phyloP scores from a whole-genome alignment of 495 filamentous ascomycete species.

The Daldinia loculata region DNA sequence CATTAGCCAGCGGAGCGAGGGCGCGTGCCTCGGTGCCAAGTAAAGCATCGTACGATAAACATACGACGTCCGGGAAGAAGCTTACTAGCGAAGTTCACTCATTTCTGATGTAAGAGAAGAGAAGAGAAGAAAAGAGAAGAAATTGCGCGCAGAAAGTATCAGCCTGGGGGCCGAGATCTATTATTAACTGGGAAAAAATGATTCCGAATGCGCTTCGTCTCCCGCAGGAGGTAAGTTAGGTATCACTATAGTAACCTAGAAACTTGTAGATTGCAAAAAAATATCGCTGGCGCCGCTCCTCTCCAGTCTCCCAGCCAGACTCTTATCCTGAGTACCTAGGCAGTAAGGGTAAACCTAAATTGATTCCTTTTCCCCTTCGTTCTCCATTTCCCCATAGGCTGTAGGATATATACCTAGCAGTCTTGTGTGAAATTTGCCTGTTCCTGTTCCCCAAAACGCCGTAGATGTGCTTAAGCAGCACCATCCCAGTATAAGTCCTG shows the following conservation, averaged over 20 bases:
- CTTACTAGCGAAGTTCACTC: slow-evolving; percentile 25
- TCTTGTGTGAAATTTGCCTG: slow-evolving; percentile 7
- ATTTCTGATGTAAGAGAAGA: slow-evolving; percentile 31
- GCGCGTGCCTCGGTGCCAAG: slow-evolving; percentile 28
- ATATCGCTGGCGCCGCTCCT: slow-evolving; percentile 7
- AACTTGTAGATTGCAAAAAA: slow-evolving; percentile 10
- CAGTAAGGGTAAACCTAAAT: slow-evolving; percentile 11
- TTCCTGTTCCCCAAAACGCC: slow-evolving; percentile 27
- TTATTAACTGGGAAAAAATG: slow-evolving; percentile 20
- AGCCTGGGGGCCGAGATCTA: slow-evolving; percentile 15
- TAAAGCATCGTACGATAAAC: slow-evolving; percentile 33
- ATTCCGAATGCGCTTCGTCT: slow-evolving; percentile 23
- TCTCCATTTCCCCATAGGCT: slow-evolving; percentile 12
- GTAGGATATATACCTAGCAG: slow-evolving; percentile 10
- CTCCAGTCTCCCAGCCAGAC: slow-evolving; percentile 5
- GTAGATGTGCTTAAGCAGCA: slow-evolving; percentile 13
- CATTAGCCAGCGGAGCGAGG: slow-evolving; percentile 9
- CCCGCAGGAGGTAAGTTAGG: slow-evolving; percentile 26
- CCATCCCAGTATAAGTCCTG: slow-evolving; percentile 11
- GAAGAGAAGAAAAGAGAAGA: neutral
- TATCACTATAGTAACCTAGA: slow-evolving; percentile 19
- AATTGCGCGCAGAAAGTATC: slow-evolving; percentile 12
- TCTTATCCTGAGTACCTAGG: slow-evolving; percentile 22
- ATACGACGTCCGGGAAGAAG: slow-evolving; percentile 6
- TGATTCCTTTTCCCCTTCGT: slow-evolving; percentile 3